Evolutionary conservation across 73 alveolate species (phyloP), one percentile per base, ranked within the genome.

Genomic region (Diophrys sp.): DNA sequence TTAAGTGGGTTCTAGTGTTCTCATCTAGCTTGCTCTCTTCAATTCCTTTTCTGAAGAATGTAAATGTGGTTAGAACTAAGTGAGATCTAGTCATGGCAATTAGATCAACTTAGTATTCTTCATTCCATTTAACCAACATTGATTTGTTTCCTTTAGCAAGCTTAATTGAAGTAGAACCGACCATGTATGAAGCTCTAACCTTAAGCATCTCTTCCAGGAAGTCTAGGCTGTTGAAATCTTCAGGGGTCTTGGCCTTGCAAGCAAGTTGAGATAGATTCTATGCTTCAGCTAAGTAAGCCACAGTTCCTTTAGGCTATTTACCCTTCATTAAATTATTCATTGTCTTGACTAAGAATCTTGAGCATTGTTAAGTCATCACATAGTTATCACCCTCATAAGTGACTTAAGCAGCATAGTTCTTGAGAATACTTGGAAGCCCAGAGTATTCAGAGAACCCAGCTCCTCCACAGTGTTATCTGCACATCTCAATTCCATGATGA

Each of bases 381-480:
- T 84, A 77, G 75, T 83, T 83, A 55, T 83, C 91, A 18, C 91
- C 91, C 56, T 83, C 91, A 33, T 66, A 77, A 29, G 91, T 77
- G n/a, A 76, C 86, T 11, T 70, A 54, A 1, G 78, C 81, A 0
- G 86, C 28, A 26, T 76, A 71, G 71, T 76, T 80, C 31, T 44
- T 31, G 24, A 77, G 56, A 5, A 83, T 74, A 1, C 33, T 23
- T 24, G 91, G 91, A 31, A 90, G 81, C 25, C 91, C 93, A 26
- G 93, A 90, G 54, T 76, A 66, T 29, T 56, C 55, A 14, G 77
- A 70, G 78, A 66, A 90, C 14, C 93, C 93, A 28, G 90, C 91
- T 70, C 93, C 96, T 31, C 93, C 93, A 23, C 85, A 80, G 1
- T 82, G 44, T 75, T 83, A 77, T 62, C 93, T 82, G 28, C 82